Conservation (phyloP, 1,139 yeast genomes). For the Kluyveromyces sp. region DNA sequence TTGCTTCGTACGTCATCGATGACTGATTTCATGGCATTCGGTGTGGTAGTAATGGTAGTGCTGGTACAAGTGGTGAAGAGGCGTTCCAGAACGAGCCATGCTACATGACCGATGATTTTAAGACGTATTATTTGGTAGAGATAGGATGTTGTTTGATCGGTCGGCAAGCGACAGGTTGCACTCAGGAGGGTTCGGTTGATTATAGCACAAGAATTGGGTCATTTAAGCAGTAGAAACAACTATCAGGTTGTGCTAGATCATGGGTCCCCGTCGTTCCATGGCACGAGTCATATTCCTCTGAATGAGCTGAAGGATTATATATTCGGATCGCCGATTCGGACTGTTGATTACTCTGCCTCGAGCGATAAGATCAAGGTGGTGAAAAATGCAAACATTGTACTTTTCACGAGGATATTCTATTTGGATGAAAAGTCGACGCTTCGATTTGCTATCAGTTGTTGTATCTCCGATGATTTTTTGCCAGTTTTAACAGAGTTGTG, state of each 20-base stretch:
- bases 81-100: conserved; percentile 12
- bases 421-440: conserved; percentile 3
- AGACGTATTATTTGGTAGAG: conserved; percentile 20
- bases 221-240: conserved; percentile 29
- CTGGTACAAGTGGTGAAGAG: background rate
- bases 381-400: conserved; percentile 25
- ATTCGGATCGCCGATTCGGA: conserved; percentile 29
- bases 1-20: conserved; percentile 12
- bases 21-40: conserved; percentile 5
- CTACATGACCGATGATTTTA: conserved; percentile 24
- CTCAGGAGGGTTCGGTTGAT: conserved; percentile 23
- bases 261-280: conserved; percentile 5
- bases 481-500: conserved; percentile 25
- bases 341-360: conserved; percentile 16
- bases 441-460: conserved; percentile 25
- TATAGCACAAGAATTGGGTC: conserved; percentile 33
- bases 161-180: conserved; percentile 3
- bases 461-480: conserved; percentile 23
- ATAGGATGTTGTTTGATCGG: conserved; percentile 10
- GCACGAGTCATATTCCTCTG: conserved; percentile 16
- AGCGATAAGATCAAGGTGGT: conserved; percentile 25
- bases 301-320: conserved; percentile 29
- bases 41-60: background rate
- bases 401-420: conserved; percentile 24
- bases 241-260: conserved; percentile 29